Conservation (phyloP, 768 basidiomycete genomes). For the Gymnopilus junonius region DNA sequence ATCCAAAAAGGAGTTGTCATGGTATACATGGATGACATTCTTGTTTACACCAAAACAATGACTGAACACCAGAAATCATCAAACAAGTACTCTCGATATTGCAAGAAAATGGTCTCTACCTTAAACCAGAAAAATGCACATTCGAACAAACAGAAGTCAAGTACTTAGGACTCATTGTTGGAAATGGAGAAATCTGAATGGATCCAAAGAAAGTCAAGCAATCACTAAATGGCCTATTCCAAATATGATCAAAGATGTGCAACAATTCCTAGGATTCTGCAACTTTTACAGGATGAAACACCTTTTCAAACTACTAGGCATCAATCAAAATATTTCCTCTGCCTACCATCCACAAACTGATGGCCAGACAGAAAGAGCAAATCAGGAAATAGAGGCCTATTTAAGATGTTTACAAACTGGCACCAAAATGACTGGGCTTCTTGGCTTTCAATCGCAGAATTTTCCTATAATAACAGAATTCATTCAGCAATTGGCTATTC, state of each 20-base stretch:
- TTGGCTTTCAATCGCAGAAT: slow-evolving; percentile 18
- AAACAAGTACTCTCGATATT: slow-evolving; percentile 26
- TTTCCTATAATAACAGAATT: slow-evolving; percentile 19
- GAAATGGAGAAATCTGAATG: slow-evolving; percentile 27
- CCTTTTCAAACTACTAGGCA: slow-evolving; percentile 16
- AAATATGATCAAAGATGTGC: slow-evolving; percentile 32
- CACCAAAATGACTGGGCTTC: slow-evolving; percentile 19
- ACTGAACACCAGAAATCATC: slow-evolving; percentile 18
- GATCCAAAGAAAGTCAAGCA: slow-evolving; percentile 35
- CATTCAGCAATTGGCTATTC: slow-evolving; percentile 12
- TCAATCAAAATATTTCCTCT: slow-evolving; percentile 7
- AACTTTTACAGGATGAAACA: slow-evolving; percentile 38
- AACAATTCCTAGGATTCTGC: slow-evolving; percentile 43
- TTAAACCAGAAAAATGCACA: slow-evolving; percentile 42
- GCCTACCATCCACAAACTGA: slow-evolving; percentile 24
- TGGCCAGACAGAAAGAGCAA: slow-evolving; percentile 23
- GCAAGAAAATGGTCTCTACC: slow-evolving; percentile 33
- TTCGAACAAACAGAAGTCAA: slow-evolving; percentile 36
- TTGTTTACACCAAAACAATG: slow-evolving; percentile 30
- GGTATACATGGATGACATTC: slow-evolving; percentile 38
- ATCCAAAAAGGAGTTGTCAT: slow-evolving; percentile 40
- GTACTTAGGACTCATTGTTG: slow-evolving; percentile 37
- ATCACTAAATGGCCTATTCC: slow-evolving; percentile 37
- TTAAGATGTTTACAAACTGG: slow-evolving; percentile 14
- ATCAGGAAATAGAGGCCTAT: slow-evolving; percentile 26